A percentile compares a stretch with the other conserved stretches of the same genome.
These are phyloP conservation scores for Entomortierella parvispora DNA, from an alignment of 192 early-diverging fungal genomes.

Conservation along the genomic window DNA sequence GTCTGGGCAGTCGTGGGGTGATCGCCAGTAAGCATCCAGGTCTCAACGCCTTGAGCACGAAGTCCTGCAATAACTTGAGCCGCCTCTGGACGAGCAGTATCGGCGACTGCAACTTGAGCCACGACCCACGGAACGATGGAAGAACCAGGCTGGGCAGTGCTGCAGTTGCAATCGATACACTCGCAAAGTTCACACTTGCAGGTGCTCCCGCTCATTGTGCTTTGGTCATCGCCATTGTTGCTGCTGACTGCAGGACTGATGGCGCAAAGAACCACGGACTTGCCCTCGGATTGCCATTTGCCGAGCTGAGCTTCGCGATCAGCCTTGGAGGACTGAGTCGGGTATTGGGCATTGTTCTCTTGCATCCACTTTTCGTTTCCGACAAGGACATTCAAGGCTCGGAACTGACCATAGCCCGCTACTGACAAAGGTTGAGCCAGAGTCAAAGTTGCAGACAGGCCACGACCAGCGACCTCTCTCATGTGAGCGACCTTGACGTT, in stretches of 20 bases:
- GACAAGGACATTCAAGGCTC: conserved; percentile 60
- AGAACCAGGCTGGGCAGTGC: conserved; percentile 23
- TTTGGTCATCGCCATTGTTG: conserved; percentile 8
- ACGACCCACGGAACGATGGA: conserved; percentile 53
- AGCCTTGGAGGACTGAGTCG: conserved; percentile 7
- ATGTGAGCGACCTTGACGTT: conserved; percentile 60
- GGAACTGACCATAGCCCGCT: conserved; percentile 34
- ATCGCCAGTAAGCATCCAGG: conserved; percentile 88
- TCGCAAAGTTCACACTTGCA: conserved; percentile 48
- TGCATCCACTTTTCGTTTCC: conserved; percentile 75
- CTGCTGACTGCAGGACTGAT: conserved; percentile 46
- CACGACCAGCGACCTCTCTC: conserved; percentile 74
- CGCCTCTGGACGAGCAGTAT: conserved; percentile 71
- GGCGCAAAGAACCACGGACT: conserved; percentile 67
- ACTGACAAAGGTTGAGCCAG: conserved; percentile 31
- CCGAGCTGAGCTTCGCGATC: conserved; percentile 43
- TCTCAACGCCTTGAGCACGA: conserved; percentile 62
- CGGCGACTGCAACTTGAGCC: conserved; percentile 70
- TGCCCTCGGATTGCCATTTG: conserved; percentile 66
- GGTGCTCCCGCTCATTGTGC: conserved; percentile 7
- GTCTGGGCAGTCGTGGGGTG: conserved; percentile 68
- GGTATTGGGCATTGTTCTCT: conserved; percentile 61
- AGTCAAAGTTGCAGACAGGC: conserved; percentile 61
- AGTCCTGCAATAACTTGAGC: conserved; percentile 60
- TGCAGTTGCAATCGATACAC: conserved; percentile 52